Conservation (phyloP, 164 flowering plant species). For the Tetracentron sinense region DNA sequence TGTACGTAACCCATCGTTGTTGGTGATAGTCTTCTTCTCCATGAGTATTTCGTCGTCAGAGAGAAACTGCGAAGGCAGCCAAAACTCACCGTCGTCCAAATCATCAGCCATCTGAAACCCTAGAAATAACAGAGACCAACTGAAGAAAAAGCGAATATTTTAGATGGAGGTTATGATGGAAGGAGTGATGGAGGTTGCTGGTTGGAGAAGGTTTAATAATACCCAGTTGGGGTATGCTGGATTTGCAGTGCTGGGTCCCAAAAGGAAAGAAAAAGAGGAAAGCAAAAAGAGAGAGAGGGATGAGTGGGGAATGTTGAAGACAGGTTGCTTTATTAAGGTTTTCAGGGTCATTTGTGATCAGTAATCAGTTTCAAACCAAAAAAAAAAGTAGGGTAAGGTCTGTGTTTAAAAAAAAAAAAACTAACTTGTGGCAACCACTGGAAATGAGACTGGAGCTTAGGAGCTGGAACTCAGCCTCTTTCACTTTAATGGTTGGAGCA, state of each 20-base stretch:
- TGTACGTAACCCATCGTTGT: not conserved
- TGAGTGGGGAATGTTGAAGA: constrained; percentile 9
- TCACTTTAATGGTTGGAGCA: no score
- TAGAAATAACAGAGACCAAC: no score
- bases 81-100: constrained; percentile 58
- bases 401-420: no score
- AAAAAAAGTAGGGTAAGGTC: no score
- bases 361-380: no score
- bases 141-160: not conserved
- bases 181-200: constrained; percentile 32
- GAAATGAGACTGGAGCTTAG: no score
- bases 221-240: constrained; percentile 14
- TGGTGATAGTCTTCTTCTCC: constrained; percentile 18
- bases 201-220: constrained; percentile 30
- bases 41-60: constrained; percentile 39
- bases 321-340: constrained; percentile 4
- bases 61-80: constrained; percentile 60
- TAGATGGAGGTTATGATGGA: constrained; percentile 8
- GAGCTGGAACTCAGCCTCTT: no score
- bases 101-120: constrained; percentile 41
- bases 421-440: no score
- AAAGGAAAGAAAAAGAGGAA: not conserved
- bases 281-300: not conserved
- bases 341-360: no score
- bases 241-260: constrained; percentile 18